phyloP scores from a whole-genome alignment of 345 rosid species.

The Citrus sinensis region DNA sequence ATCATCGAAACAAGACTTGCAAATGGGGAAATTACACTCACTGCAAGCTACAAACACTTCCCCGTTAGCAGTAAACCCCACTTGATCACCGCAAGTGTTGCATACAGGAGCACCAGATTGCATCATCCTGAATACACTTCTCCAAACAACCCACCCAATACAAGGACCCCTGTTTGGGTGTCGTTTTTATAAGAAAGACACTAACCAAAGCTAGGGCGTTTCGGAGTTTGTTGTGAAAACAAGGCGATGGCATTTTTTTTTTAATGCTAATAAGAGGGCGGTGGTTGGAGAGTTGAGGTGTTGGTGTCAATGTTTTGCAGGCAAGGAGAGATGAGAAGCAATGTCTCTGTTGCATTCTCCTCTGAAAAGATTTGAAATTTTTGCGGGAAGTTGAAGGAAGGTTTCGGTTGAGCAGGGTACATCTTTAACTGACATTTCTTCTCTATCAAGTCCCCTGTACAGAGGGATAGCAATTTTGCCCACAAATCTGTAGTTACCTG shows the following conservation, averaged over 20 bases:
- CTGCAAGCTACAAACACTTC: constrained; percentile 76
- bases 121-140: constrained; percentile 49
- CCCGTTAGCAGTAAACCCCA: constrained; percentile 61
- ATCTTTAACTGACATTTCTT: constrained; percentile 36
- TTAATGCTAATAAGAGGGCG: constrained; percentile 26
- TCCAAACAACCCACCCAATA: constrained; percentile 7
- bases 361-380: constrained; percentile 17
- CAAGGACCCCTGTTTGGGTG: background rate
- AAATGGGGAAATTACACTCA: constrained; percentile 84
- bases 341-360: constrained; percentile 1
- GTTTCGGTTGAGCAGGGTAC: constrained; percentile 43
- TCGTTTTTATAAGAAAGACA: constrained; percentile 26
- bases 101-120: constrained; percentile 70
- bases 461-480: too few relatives aligned
- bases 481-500: too few relatives aligned
- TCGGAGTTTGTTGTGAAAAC: constrained; percentile 22
- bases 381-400: constrained; percentile 72
- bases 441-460: background rate
- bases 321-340: constrained; percentile 33
- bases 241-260: constrained; percentile 13
- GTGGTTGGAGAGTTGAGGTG: constrained; percentile 55
- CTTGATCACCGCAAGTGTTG: constrained; percentile 80
- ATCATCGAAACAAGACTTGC: constrained; percentile 80
- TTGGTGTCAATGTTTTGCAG: constrained; percentile 39
- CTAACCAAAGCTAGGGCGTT: constrained; percentile 12